Base-by-base conservation (phyloP, 2,329 filamentous ascomycete genomes). In the Daldinia sp. region DNA sequence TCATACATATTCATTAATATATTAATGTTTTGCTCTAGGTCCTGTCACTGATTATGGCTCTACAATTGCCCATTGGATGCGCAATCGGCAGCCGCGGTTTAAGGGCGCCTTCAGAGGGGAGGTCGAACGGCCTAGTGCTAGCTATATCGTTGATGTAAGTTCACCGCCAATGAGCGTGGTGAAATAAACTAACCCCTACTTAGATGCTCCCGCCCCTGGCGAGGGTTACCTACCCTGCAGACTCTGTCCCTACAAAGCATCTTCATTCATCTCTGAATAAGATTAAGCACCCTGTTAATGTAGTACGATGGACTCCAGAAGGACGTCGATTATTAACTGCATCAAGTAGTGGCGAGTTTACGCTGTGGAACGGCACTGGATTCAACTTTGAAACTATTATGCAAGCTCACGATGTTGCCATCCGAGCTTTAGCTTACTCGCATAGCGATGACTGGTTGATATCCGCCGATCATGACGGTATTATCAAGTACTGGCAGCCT, bases 311-410 rank as follows among this genome's bases (percentile, higher is more conserved):
- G 96, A 99, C 97, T 15, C 96, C 96, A 6, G 96, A 99, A 80
- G 96, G 96, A 30, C 90, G 96, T 68, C 87, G 96, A 73, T 83
- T 99, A 63, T 86, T 99, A 78, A 98, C 96, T 0, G 96, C 94
- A 23, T 97, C 94, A 0, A 97, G 94, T 73, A 98, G 95, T 79
- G 96, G 96, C 77, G 96, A 99, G 79, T 99, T 99, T 76, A 99
- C 97, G 42, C 82, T 99, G 3, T 99, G 96, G 96, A 99, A 99
- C 79, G 96, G 96, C 70, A 98, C 95, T 48, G 95, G 94, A 26
- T 99, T 99, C 87, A 98, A 99, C 80, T 99, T 99, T 75, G 96
- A 99, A 82, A 98, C 96, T 3, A 98, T 99, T 30, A 98, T 98
- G 92, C 94, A 97, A 84, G 95, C 95, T 42, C 95, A 98, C 80